Conservation (phyloP, 139 green algal genomes). For the Coelastrella sp. region DNA sequence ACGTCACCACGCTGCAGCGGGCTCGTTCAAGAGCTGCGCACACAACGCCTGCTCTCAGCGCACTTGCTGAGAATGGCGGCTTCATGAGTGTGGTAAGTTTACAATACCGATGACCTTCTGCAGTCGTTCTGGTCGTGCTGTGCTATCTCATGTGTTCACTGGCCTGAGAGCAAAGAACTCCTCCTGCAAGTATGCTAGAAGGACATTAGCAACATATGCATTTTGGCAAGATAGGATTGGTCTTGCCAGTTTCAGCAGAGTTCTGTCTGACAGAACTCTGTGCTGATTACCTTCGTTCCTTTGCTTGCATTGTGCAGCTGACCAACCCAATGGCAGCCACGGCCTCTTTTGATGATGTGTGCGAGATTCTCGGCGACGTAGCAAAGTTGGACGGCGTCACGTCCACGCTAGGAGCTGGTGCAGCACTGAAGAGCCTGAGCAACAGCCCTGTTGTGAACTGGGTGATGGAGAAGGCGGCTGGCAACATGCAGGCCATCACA, state of each 20-base stretch:
- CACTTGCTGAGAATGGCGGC: background rate
- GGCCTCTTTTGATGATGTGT: conserved; percentile 27
- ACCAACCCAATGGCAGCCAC: background rate
- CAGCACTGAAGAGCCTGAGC: background rate
- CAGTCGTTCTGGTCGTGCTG: background rate
- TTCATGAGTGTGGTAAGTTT: background rate
- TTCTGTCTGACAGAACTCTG: background rate
- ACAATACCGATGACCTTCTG: too few relatives aligned
- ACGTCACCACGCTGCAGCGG: background rate
- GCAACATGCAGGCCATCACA: background rate
- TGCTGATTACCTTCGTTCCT: background rate
- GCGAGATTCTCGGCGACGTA: conserved; percentile 31
- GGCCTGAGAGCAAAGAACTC: too few relatives aligned
- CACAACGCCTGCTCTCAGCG: background rate
- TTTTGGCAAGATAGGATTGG: too few relatives aligned
- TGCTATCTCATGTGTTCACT: too few relatives aligned
- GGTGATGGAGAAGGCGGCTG: conserved; percentile 8
- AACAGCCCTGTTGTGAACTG: conserved; percentile 30
- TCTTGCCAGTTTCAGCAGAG: background rate
- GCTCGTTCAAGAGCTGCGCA: background rate
- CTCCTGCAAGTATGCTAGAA: too few relatives aligned
- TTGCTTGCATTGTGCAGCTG: background rate
- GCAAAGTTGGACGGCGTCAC: conserved; percentile 26
- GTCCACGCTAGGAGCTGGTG: background rate
- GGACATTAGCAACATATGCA: too few relatives aligned